Evolutionary conservation across 345 rosid species (phyloP).

Genomic region (Luvunga scandens): DNA sequence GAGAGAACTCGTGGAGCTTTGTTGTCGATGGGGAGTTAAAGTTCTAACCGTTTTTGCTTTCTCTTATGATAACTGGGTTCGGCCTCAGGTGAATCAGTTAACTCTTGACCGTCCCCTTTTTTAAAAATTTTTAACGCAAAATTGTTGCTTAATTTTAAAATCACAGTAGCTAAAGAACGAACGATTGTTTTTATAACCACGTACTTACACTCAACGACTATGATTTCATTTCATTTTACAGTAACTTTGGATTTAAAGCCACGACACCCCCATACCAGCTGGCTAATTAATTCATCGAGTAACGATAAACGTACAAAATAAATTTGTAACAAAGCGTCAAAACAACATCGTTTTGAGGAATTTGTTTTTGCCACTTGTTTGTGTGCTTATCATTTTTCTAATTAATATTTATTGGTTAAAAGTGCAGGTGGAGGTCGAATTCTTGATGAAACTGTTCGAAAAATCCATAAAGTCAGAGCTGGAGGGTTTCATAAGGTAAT

Average conservation of each 20-base stretch:
- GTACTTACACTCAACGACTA: too few species aligned
- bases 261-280: not conserved
- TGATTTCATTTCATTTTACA: too few species aligned
- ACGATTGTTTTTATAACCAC: too few species aligned
- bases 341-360: too few species aligned
- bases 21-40: constrained; percentile 60
- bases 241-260: not conserved
- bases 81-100: constrained; percentile 50
- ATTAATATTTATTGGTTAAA: not conserved
- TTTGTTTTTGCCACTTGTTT: too few species aligned
- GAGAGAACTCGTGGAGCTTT: constrained; percentile 47
- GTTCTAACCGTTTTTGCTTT: constrained; percentile 86
- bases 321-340: too few species aligned
- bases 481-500: constrained; percentile 41
- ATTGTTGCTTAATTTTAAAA: not conserved
- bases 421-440: constrained; percentile 62
- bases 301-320: too few species aligned
- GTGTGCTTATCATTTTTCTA: not conserved
- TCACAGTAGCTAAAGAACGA: not conserved
- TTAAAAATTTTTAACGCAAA: not conserved
- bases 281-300: too few species aligned
- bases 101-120: not conserved
- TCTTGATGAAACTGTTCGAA: constrained; percentile 67
- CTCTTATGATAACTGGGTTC: constrained; percentile 70
- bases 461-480: constrained; percentile 42